A percentile compares a stretch with the other conserved stretches of the same genome.
phyloP scores from a whole-genome alignment of 139 green algal genomes.

The Deuterostichococcus epilithicus region DNA sequence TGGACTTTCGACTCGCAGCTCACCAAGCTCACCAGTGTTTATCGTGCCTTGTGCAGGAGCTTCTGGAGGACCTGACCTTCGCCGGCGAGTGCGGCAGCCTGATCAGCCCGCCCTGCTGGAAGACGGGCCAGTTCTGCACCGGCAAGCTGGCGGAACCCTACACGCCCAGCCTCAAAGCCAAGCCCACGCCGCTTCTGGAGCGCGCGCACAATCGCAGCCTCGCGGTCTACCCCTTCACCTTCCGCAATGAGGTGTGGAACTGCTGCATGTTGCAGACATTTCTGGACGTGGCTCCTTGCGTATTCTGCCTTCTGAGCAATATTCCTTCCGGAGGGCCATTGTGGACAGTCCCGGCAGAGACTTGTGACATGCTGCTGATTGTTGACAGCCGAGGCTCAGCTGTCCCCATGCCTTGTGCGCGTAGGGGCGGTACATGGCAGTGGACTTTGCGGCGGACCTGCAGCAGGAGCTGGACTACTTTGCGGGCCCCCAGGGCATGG shows the following conservation, averaged over 20 bases:
- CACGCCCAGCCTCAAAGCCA: neutral
- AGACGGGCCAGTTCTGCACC: neutral
- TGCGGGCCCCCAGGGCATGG: neutral
- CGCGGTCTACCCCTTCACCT: neutral
- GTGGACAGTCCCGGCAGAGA: too few relatives aligned
- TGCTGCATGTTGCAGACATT: neutral
- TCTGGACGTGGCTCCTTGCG: too few relatives aligned
- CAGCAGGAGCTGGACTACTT: slow-evolving; percentile 2
- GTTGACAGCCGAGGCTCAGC: too few relatives aligned
- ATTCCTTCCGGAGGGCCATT: too few relatives aligned
- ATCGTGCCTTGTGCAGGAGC: neutral
- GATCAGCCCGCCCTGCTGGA: neutral
- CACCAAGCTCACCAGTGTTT: too few relatives aligned
- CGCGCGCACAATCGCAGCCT: neutral
- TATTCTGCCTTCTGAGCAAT: neutral
- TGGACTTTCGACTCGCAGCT: too few relatives aligned
- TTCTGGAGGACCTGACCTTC: neutral
- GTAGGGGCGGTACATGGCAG: neutral
- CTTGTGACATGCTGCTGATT: too few relatives aligned
- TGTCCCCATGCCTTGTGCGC: too few relatives aligned
- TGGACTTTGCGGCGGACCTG: slow-evolving; percentile 1
- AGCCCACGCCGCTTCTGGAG: neutral
- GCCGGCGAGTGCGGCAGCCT: neutral
- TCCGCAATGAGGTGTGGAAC: neutral
- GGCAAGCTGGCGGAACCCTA: neutral